These are phyloP conservation scores for Diddensiella caesifluorescens DNA, from an alignment of 805 yeast species.

Conservation along the genomic window DNA sequence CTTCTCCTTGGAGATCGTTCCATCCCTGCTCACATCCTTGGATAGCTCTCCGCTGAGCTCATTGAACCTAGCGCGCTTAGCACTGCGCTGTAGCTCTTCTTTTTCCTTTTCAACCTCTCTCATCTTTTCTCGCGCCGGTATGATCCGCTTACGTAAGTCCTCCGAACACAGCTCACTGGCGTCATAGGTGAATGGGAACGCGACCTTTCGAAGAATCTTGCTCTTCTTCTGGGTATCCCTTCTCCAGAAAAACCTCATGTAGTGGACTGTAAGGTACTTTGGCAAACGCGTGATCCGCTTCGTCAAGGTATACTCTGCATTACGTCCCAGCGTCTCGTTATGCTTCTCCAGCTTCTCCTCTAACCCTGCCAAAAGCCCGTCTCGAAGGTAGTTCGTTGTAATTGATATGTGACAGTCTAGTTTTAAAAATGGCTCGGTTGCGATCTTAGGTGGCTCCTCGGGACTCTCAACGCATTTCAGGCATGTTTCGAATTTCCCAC, in stretches of 20 bases:
- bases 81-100: constrained; percentile 65
- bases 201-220: constrained; percentile 88
- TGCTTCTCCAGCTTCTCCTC: constrained; percentile 73
- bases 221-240: constrained; percentile 86
- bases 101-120: constrained; percentile 70
- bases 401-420: constrained; percentile 85
- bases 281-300: constrained; percentile 71
- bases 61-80: constrained; percentile 52
- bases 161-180: constrained; percentile 79
- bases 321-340: constrained; percentile 60
- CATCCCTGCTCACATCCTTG: constrained; percentile 37
- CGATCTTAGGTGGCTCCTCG: constrained; percentile 37
- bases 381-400: constrained; percentile 79
- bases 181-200: constrained; percentile 82
- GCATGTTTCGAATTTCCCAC: constrained; percentile 56
- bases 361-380: constrained; percentile 72
- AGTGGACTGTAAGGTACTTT: constrained; percentile 80
- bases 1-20: constrained; percentile 20
- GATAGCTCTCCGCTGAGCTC: constrained; percentile 29
- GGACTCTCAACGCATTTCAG: constrained; percentile 58
- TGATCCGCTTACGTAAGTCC: constrained; percentile 60
- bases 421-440: constrained; percentile 59
- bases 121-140: constrained; percentile 68
- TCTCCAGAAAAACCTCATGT: constrained; percentile 94
- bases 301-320: constrained; percentile 63